Base-by-base conservation (phyloP, 2,329 filamentous ascomycete species). In the Thelonectria rubi region DNA sequence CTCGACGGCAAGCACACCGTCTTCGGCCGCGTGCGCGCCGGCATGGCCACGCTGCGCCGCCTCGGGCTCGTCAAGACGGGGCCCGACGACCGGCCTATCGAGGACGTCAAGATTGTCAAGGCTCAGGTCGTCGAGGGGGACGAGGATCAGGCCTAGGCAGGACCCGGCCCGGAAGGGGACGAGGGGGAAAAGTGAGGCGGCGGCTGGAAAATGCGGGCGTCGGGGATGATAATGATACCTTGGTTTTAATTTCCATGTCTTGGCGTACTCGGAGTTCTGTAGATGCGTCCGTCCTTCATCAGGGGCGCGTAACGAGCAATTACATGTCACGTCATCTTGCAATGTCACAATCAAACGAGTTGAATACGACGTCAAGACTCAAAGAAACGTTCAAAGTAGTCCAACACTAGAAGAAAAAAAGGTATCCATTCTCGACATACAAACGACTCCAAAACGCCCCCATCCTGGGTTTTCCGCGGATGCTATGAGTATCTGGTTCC, bases 1-100 rank as follows among this genome's bases (percentile, higher is more conserved):
- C 80, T 99, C 62, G 95, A 99, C 78, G 93, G 94, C 20, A 97
- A 97, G 78, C 94, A 99, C 77, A 97, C 94, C 11, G 96, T 99
- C 68, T 99, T 99, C 75, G 95, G 95, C 1, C 82, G 94, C 55
- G 93, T 99, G 40, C 94, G 91, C 80, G 86, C 79, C 56, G 95
- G 95, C 0, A 87, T 98, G 85, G 82, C 85, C 58, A 84, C 94
- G n/a, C 88, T 98, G 26, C 89, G 92, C 81, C 85, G 93, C 67
- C 91, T 99, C 87, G 95, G 94, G 0, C 76, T 95, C 60, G 93
- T 97, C 51, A 92, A 91, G 80, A 97, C 93, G 1, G 92, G 88
- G 21, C 79, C 80, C 8, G 92, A 94, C 69, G 95, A 98, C 77
- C 82, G 90, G 69, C 95, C 95, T 0, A 78, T 88, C 6, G 90